Evolutionary conservation across 192 early-diverging fungal genomes (phyloP).

Genomic region (Backusella liffmaniae): DNA sequence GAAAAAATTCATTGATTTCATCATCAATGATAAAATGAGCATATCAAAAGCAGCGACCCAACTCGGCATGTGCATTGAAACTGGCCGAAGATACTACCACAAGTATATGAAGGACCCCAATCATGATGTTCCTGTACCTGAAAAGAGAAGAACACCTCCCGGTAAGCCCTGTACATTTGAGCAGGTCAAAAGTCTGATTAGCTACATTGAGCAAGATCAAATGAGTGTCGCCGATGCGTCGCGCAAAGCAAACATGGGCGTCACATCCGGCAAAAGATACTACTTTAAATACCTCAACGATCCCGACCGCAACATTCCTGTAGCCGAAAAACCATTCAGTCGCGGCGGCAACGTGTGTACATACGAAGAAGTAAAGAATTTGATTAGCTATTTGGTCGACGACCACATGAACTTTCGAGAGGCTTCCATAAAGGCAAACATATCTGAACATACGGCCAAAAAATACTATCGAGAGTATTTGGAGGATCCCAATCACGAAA

Average conservation of each 20-base stretch:
- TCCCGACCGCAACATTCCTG: not conserved
- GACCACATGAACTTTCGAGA: not conserved
- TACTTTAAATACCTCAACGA: not conserved
- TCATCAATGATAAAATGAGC: not conserved
- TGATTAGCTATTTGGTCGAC: not conserved
- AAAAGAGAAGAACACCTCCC: not conserved
- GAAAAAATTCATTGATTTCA: not conserved
- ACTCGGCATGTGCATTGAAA: not conserved
- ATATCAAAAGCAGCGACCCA: not conserved
- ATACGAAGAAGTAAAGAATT: not conserved
- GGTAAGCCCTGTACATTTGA: not conserved
- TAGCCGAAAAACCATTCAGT: not conserved
- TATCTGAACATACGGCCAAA: not conserved
- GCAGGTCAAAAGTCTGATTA: not conserved
- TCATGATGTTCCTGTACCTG: not conserved
- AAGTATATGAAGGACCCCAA: not conserved
- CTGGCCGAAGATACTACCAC: not conserved
- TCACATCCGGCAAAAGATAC: not conserved
- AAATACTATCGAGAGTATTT: not conserved
- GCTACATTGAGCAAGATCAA: not conserved
- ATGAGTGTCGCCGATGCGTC: not conserved
- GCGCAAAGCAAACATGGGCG: not conserved
- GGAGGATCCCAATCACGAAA: not conserved
- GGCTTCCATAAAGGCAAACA: not conserved
- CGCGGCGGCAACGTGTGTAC: not conserved